Base-by-base conservation (phyloP, 768 basidiomycete genomes). In the Tricholoma matsutake region DNA sequence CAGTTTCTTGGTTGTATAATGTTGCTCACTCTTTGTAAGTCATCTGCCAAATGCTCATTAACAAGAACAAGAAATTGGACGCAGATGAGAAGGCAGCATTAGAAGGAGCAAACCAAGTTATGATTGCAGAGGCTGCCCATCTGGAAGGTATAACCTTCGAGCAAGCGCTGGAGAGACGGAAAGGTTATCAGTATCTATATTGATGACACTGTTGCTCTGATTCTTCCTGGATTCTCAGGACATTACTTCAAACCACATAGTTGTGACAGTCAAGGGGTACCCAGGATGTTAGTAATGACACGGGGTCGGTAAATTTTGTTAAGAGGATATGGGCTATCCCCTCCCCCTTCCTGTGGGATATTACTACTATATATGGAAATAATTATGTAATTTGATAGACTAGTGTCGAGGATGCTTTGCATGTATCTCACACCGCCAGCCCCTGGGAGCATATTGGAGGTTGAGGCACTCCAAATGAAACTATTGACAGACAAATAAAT, bases 131-230 rank as follows among this genome's bases (percentile, higher is more conserved):
- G 57, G 85, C 84, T 1, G 85, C 85, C 3, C 72, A 72, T 61
- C 67, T 86, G 49, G 84, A 86, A 65, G 83, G 83, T 1, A 77
- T 87, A 68, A 25, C 22, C 22, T 25, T 25, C 22, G 22, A 25
- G 22, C 22, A 25, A 25, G 22, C 22, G 22, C 22, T 86, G 65
- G 76, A 77, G 58, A 78, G 76, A 62, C 78, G 80, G 62, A 83
- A 76, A 67, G 82, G 82, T 0, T 86, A 84, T 72, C 74, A 84
- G 32, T 87, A 85, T 68, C 67, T 86, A 35, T 80, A 82, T 76
- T 81, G 62, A 54, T 37, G 35, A 14, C 14, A 14, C n/a, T n/a
- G 9, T 10, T 37, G 35, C 22, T 25, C 22, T 25, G 22, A 25
- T 25, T 25, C 22, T 25, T 25, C 22, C 22, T 25, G 2, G 3